Base-by-base conservation (phyloP, 345 rosid genomes). In the Eucalyptus regnans region DNA sequence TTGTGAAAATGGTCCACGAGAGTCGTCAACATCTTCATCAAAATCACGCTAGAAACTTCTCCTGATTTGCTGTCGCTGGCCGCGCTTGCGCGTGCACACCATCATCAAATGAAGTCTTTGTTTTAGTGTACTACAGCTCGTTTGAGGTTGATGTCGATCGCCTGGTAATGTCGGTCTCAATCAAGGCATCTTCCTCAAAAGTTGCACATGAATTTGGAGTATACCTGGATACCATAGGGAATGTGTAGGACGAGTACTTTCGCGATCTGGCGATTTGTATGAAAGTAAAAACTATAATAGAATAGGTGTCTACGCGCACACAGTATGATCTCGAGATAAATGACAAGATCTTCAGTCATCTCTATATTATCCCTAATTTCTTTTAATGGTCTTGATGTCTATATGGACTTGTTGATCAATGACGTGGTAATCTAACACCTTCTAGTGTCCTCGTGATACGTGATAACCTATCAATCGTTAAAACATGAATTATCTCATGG, bases 301-400 rank as follows among this genome's bases (percentile, higher is more conserved):
- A 76, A 76, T 20, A 37, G 46, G 3, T 76, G 48, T 11, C 3
- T 0, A 22, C 20, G 15, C 14, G 0, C 7, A 9, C 46, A 3
- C 3, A 3, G 0, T 6, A 44, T 7, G 10, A 20, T 76, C 2
- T 41, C 27, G 6, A 3, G 1, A 18, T 18, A 2, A 23, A 71
- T 71, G 25, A 12, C 1, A 1, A 0, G 14, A 20, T 33, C 4
- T 33, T 37, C 6, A 1, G 1, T 33, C 25, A 33, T 68, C 43
- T 31, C 43, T 33, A 68, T 33, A 0, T 68, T 68, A 33, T 37
- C 3, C 46, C 5, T 76, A 10, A 76, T 37, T 76, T 76, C 15
- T 10, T 71, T 1, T 1, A 0, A 22, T 22, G 8, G 83, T 12
- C 48, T 76, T 20, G 7, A 76, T 76, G 27, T 76, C 48, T 23